Percentiles rank a stretch among this genome's conserved stretches.
phyloP scores from a whole-genome alignment of 148 eudicot genomes.

The Vaccinium corymbosum region DNA sequence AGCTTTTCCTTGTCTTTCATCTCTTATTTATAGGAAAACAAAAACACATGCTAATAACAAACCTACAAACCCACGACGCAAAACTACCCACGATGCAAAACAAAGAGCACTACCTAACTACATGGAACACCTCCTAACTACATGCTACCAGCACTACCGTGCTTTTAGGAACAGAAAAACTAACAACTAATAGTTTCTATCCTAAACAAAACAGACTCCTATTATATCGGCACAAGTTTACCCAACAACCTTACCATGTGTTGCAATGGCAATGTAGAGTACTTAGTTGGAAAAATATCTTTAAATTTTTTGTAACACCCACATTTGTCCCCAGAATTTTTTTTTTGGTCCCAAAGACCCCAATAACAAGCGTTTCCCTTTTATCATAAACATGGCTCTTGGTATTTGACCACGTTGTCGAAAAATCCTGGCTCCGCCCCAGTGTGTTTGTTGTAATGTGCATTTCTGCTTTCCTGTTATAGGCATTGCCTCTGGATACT shows the following conservation, averaged over 20 bases:
- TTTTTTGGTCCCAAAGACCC: not conserved
- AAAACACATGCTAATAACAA: too few relatives aligned
- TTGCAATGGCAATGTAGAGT: not conserved
- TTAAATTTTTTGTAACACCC: not conserved
- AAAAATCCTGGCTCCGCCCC: not conserved
- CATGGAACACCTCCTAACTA: too few relatives aligned
- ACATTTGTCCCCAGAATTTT: not conserved
- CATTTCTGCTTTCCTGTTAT: not conserved
- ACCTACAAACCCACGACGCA: too few relatives aligned
- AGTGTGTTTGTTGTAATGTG: not conserved
- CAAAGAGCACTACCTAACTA: too few relatives aligned
- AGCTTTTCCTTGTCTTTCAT: too few relatives aligned
- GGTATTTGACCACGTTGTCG: not conserved
- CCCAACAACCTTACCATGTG: not conserved
- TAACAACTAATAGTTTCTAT: too few relatives aligned
- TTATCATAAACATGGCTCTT: not conserved
- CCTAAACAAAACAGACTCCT: too few relatives aligned
- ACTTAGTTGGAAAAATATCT: not conserved
- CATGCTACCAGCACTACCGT: too few relatives aligned
- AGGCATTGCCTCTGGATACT: conserved; percentile 51
- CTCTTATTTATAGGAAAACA: too few relatives aligned
- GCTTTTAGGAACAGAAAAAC: too few relatives aligned
- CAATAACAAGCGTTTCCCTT: not conserved
- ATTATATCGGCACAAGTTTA: too few relatives aligned
- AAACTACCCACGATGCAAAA: too few relatives aligned